These are phyloP conservation scores for Endoconidiophora polonica DNA, from an alignment of 2,329 filamentous ascomycete species.

Conservation along the genomic window DNA sequence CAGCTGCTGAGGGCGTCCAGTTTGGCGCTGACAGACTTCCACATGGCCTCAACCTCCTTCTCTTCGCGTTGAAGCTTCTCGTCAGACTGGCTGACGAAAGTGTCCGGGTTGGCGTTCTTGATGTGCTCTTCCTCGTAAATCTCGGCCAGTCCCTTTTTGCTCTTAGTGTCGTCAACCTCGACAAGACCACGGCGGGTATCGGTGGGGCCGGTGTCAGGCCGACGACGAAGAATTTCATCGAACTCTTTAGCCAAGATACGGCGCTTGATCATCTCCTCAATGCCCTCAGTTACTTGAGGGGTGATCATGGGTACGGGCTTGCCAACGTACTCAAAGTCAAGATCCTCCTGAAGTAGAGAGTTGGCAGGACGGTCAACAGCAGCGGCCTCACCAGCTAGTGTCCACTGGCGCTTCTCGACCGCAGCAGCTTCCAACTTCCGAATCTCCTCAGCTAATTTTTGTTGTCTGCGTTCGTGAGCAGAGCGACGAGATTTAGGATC, in stretches of 20 bases:
- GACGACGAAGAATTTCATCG: constrained; percentile 71
- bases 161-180: constrained; percentile 73
- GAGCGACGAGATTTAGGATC: constrained; percentile 62
- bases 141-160: constrained; percentile 74
- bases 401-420: constrained; percentile 82
- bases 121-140: constrained; percentile 89
- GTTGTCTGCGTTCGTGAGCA: constrained; percentile 71
- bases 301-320: constrained; percentile 93
- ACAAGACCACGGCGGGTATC: constrained; percentile 52
- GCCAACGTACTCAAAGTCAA: constrained; percentile 88
- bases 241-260: constrained; percentile 83
- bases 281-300: constrained; percentile 72
- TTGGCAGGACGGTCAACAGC: constrained; percentile 73
- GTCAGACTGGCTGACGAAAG: constrained; percentile 64
- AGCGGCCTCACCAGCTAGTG: constrained; percentile 70
- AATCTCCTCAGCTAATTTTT: constrained; percentile 77
- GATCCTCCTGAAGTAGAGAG: constrained; percentile 81
- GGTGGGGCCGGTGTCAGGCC: constrained; percentile 54
- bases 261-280: constrained; percentile 86
- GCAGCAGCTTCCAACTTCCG: constrained; percentile 77
- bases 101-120: constrained; percentile 56
- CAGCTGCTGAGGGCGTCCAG: constrained; percentile 83
- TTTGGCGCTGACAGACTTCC: constrained; percentile 63
- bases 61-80: constrained; percentile 73
- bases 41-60: constrained; percentile 64